These are phyloP conservation scores for Rhizopus microsporus DNA, from an alignment of 371 early-diverging fungal species.

Conservation along the genomic window DNA sequence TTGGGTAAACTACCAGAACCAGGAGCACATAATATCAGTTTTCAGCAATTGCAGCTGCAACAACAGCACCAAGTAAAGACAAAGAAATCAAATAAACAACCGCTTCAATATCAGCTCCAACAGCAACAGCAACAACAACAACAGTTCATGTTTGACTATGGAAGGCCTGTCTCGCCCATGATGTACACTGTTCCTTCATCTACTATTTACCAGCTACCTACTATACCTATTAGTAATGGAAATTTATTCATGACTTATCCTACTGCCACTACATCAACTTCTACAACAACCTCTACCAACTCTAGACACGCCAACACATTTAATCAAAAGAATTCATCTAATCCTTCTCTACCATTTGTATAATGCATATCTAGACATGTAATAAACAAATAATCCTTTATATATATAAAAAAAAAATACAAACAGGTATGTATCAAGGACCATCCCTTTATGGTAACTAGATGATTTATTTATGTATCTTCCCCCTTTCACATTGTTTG, in stretches of 20 bases:
- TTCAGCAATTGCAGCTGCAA: constrained; percentile 39
- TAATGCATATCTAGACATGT: not conserved
- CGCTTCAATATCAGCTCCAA: constrained; percentile 16
- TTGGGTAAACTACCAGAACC: constrained; percentile 46
- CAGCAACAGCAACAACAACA: constrained; percentile 35
- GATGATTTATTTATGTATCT: not conserved
- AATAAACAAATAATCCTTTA: no score
- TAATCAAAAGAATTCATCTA: not conserved
- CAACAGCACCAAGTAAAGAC: constrained; percentile 26
- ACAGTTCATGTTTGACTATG: constrained; percentile 8
- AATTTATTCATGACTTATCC: not conserved
- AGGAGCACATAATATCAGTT: constrained; percentile 46
- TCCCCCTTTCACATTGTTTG: no score
- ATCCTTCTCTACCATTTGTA: constrained; percentile 4
- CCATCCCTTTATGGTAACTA: not conserved
- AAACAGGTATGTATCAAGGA: not conserved
- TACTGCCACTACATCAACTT: not conserved
- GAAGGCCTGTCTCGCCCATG: not conserved
- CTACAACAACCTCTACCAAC: no score
- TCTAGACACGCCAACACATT: not conserved
- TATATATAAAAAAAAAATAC: not conserved
- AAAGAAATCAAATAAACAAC: not conserved
- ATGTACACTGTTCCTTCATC: constrained; percentile 3
- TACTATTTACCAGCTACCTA: constrained; percentile 5
- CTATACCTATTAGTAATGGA: constrained; percentile 6